Base-by-base conservation (phyloP, 2,329 filamentous ascomycete species). In the Diaporthe nobilis region DNA sequence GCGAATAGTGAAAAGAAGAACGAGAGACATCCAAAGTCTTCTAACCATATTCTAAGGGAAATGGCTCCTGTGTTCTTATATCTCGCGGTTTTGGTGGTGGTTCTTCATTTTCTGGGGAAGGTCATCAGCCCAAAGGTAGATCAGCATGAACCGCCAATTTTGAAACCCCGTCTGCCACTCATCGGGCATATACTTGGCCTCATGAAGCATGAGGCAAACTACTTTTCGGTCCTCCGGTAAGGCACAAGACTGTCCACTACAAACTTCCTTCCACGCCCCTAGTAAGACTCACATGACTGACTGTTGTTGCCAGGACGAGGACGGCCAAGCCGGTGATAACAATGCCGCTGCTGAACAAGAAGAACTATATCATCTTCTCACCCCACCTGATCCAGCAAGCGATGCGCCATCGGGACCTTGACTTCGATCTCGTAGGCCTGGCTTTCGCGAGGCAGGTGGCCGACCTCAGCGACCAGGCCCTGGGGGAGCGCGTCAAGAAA, bases 331-430 rank as follows among this genome's bases (percentile, higher is more conserved):
- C 49, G 10, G 49, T 53, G 49, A 25, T 53, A 25, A 53, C n/a
- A 15, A 53, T 53, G n/a, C 49, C 49, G n/a, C n/a, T 53, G n/a
- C n/a, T 53, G n/a, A 53, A 53, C 49, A n/a, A 53, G n/a, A 53
- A 25, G n/a, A 53, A 53, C 49, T 53, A 53, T 53, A 53, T 25
- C 2, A 53, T 53, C 22, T 53, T 53, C 22, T 53, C 49, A 4
- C 49, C 49, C 1, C 49, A 53, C 49, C 12, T 53, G n/a, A 53
- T 53, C 22, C 49, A 53, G 49, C 49, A 53, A 25, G 49, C 49
- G 4, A 53, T 53, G 49, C 49, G 49, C 49, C n/a, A 25, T 25
- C 12, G 49, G 12, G 1, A 53, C 15, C 49, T 53, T 1, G 49
- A 53, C n/a, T 53, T 53, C n/a, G n/a, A 53, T 5, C 49, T 53